Conservation (phyloP, 2,329 filamentous ascomycete genomes). For the Boeremia exigua region DNA sequence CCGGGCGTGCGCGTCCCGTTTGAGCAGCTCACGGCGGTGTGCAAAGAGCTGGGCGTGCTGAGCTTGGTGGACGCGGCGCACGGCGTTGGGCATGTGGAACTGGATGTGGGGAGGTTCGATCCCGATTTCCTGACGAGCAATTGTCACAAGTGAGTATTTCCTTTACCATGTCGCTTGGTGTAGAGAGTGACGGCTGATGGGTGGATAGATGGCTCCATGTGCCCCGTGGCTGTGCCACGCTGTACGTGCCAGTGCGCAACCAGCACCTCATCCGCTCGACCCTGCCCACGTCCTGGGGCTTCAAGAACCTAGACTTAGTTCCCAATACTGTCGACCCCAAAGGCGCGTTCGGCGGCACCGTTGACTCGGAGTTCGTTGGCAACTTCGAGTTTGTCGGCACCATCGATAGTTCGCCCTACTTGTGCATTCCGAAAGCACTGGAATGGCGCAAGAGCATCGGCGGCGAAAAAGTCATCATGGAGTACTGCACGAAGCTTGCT, state of each 20-base stretch:
- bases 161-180: neutral
- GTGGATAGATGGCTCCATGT: constrained; percentile 76
- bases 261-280: constrained; percentile 77
- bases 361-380: constrained; percentile 66
- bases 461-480: constrained; percentile 72
- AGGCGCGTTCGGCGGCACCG: constrained; percentile 23
- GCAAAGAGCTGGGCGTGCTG: constrained; percentile 70
- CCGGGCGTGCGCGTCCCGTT: constrained; percentile 84
- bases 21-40: constrained; percentile 68
- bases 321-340: constrained; percentile 47
- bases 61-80: constrained; percentile 87
- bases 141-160: constrained; percentile 53
- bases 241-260: constrained; percentile 79
- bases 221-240: constrained; percentile 79
- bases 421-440: constrained; percentile 74
- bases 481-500: constrained; percentile 69
- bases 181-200: neutral
- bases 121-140: constrained; percentile 90
- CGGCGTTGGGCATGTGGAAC: constrained; percentile 76
- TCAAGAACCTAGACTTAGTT: constrained; percentile 57
- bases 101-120: constrained; percentile 71
- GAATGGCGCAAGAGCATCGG: constrained; percentile 73
- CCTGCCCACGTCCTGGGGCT: constrained; percentile 78
- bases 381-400: constrained; percentile 83
- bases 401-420: constrained; percentile 72